Evolutionary conservation across 1,284 basidiomycete species (phyloP).

Genomic region (Austroboletus novae-zelandiae): DNA sequence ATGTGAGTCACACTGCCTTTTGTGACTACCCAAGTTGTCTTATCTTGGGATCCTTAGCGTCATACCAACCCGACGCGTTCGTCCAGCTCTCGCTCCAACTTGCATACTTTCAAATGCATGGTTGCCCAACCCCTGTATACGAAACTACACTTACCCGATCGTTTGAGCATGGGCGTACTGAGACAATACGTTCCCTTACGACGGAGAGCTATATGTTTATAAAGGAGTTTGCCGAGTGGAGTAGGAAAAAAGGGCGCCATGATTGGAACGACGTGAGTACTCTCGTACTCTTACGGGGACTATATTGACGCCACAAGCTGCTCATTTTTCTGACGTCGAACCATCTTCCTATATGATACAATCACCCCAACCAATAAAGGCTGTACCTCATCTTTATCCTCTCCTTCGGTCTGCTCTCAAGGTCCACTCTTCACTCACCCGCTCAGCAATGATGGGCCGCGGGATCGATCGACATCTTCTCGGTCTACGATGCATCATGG

Average conservation of each 20-base stretch:
- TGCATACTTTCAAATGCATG: conserved; percentile 84
- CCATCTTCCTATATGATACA: background rate
- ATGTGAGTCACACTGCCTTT: conserved; percentile 45
- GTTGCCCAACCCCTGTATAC: conserved; percentile 85
- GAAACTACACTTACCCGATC: conserved; percentile 93
- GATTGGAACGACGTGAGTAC: conserved; percentile 15
- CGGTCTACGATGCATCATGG: conserved; percentile 74
- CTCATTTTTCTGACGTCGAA: background rate
- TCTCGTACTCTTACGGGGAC: background rate
- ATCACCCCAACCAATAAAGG: conserved; percentile 8
- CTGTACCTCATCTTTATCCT: conserved; percentile 15
- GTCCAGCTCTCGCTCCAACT: conserved; percentile 94
- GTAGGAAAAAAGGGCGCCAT: conserved; percentile 1
- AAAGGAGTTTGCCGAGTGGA: conserved; percentile 19
- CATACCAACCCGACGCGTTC: conserved; percentile 85
- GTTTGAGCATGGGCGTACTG: conserved; percentile 89
- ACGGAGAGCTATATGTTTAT: conserved; percentile 76
- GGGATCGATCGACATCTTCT: conserved; percentile 93
- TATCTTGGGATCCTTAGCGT: conserved; percentile 41
- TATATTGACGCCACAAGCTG: background rate
- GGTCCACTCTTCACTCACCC: conserved; percentile 75
- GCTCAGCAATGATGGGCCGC: conserved; percentile 78
- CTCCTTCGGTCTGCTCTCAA: conserved; percentile 65
- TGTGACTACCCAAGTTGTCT: background rate
- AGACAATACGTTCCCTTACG: conserved; percentile 84